These are phyloP conservation scores for Lichtheimia ramosa DNA, from an alignment of 371 early-diverging fungal genomes.

Conservation along the genomic window DNA sequence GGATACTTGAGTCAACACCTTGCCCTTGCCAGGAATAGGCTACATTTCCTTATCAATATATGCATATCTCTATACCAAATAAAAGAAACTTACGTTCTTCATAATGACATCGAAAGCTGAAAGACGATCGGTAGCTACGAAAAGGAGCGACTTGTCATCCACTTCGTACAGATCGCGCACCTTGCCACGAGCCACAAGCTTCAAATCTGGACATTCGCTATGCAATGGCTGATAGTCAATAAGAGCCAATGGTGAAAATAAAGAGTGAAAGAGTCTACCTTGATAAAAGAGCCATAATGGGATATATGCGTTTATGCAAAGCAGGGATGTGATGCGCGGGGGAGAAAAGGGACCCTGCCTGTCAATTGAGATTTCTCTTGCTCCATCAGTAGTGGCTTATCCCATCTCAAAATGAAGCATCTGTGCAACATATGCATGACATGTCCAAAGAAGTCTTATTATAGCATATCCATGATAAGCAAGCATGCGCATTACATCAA, in stretches of 20 bases:
- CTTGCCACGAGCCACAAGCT: slow-evolving; percentile 94
- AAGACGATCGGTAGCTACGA: slow-evolving; percentile 97
- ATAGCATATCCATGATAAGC: too few relatives aligned
- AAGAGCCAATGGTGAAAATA: background rate
- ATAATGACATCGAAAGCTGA: slow-evolving; percentile 98
- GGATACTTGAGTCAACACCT: slow-evolving; percentile 91
- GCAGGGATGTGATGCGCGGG: too few relatives aligned
- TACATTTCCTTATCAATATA: slow-evolving; percentile 22
- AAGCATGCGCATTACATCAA: too few relatives aligned
- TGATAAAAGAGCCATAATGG: slow-evolving; percentile 9
- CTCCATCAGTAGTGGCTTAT: too few relatives aligned
- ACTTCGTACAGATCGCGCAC: slow-evolving; percentile 96
- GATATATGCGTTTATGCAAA: background rate
- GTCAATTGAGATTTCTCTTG: too few relatives aligned
- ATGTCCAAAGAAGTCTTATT: too few relatives aligned
- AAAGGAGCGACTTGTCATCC: slow-evolving; percentile 82
- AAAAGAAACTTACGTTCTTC: slow-evolving; percentile 77
- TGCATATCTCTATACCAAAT: background rate
- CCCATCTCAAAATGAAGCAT: too few relatives aligned
- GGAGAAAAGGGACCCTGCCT: too few relatives aligned
- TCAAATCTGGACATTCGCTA: slow-evolving; percentile 87
- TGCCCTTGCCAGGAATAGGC: slow-evolving; percentile 95
- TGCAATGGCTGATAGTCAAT: background rate
- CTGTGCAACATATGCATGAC: too few relatives aligned
- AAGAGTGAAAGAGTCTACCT: slow-evolving; percentile 3